phyloP scores from a whole-genome alignment of 345 rosid species.

The Tarenaya hassleriana region DNA sequence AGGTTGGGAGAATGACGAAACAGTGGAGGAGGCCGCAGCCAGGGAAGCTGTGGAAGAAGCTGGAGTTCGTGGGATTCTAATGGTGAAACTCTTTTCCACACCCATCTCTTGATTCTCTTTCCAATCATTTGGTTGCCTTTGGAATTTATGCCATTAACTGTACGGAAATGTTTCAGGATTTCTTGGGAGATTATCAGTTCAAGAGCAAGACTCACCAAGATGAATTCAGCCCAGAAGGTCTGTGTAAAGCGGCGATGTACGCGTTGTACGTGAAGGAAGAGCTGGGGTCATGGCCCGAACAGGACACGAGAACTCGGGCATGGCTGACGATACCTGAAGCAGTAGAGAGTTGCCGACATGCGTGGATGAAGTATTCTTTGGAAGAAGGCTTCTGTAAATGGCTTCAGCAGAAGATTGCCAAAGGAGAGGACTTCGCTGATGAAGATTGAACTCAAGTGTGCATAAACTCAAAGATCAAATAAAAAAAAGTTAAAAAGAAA shows the following conservation, averaged over 20 bases:
- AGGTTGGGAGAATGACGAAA: constrained; percentile 84
- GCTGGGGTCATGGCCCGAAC: constrained; percentile 76
- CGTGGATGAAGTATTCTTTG: constrained; percentile 89
- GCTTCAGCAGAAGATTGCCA: constrained; percentile 40
- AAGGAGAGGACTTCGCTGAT: constrained; percentile 20
- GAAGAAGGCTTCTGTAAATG: constrained; percentile 54
- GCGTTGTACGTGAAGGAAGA: constrained; percentile 71
- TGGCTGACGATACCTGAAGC: constrained; percentile 69
- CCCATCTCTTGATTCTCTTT: background rate
- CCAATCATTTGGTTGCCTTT: background rate
- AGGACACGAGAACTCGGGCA: constrained; percentile 53
- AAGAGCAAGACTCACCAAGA: constrained; percentile 87
- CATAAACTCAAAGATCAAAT: constrained; percentile 20
- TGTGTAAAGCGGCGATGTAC: constrained; percentile 86
- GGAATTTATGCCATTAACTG: background rate
- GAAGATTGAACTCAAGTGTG: constrained; percentile 27
- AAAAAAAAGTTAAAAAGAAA: too few species aligned
- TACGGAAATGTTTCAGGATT: constrained; percentile 53
- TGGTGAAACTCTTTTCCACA: constrained; percentile 33
- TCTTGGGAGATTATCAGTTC: constrained; percentile 65
- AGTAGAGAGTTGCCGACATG: constrained; percentile 59
- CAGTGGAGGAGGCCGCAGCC: constrained; percentile 63
- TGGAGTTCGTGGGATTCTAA: constrained; percentile 66
- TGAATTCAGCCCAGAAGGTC: constrained; percentile 81
- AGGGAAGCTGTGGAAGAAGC: constrained; percentile 88